Evolutionary conservation across 2,329 filamentous ascomycete species (phyloP), one percentile per base, ranked within the genome.

Genomic region (Didymella lethalis): DNA sequence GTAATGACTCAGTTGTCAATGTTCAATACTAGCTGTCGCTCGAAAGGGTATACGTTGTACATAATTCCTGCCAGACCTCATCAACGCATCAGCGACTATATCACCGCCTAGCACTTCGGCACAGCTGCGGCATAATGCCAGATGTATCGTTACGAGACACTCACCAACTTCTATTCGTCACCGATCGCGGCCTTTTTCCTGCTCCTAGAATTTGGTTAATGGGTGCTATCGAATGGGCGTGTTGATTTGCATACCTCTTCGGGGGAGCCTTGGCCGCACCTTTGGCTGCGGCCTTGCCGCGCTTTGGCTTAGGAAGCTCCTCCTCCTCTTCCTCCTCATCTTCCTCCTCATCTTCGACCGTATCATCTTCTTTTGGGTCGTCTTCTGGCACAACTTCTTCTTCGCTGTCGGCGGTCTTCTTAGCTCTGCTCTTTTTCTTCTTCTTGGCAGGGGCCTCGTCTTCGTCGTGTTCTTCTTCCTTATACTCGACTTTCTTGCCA

Each of bases 391-490:
- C 54, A 11, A 54, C 61, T 32, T 62, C 60, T 1, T 70, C 69
- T 28, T 72, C 67, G 23, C 63, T 60, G 28, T 66, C 61, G 36
- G 61, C 63, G 4, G 64, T 61, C 62, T 77, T 77, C 64, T 72
- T 76, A 43, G 46, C 36, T 34, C 57, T 60, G 38, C 60, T 56
- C n/a, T 53, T 60, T 28, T 59, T 57, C n/a, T 67, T 64, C 55
- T 75, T 74, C 60, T 71, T 71, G 23, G 64, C 70, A 38, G 57
- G 43, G 14, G 14, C 23, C 28, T 75, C 57, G 29, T 66, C 66
- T 20, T 52, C 63, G 11, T 65, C 67, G 6, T 64, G 64, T 1
- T 67, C 20, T 59, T 66, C 68, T 28, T 67, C 70, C 71, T 75
- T 36, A 61, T 64, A 53, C 68, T 70, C 59, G 7, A 63, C 62